These are phyloP conservation scores for Paradendryphiella salina DNA, from an alignment of 2,329 filamentous ascomycete species.

Conservation along the genomic window DNA sequence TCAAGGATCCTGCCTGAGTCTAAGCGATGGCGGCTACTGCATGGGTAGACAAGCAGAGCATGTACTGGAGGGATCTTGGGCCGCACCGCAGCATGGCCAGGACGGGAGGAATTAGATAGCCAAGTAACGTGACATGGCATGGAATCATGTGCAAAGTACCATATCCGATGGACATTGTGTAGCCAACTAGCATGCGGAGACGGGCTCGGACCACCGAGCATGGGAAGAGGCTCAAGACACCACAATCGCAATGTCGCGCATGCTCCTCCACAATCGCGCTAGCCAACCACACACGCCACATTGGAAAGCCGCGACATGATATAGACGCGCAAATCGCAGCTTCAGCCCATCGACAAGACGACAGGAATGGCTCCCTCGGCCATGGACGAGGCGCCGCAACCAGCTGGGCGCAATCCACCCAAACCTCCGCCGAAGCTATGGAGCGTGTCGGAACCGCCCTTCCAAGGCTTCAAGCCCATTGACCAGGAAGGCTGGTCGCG, in stretches of 20 bases:
- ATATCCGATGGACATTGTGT: neutral
- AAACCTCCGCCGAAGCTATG: slow-evolving; percentile 60
- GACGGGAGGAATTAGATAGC: neutral
- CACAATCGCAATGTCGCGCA: slow-evolving; percentile 21
- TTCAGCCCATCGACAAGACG: slow-evolving; percentile 11
- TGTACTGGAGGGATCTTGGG: neutral
- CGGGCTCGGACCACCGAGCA: slow-evolving; percentile 32
- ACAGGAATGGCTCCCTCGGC: slow-evolving; percentile 44
- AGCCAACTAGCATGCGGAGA: slow-evolving; percentile 13
- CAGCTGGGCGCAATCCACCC: slow-evolving; percentile 53
- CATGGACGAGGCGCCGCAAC: slow-evolving; percentile 45
- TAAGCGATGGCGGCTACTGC: neutral
- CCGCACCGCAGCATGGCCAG: neutral
- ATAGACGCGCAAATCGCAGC: slow-evolving; percentile 20
- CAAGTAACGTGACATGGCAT: slow-evolving; percentile 8
- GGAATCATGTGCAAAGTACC: neutral
- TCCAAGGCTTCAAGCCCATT: slow-evolving; percentile 61
- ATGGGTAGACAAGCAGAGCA: neutral
- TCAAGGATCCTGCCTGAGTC: slow-evolving; percentile 72
- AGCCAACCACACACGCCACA: slow-evolving; percentile 20
- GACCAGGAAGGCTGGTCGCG: slow-evolving; percentile 71
- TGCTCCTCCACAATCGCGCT: slow-evolving; percentile 22
- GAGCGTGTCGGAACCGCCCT: slow-evolving; percentile 61
- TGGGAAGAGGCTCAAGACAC: slow-evolving; percentile 22
- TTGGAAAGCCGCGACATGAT: slow-evolving; percentile 30